A percentile compares a stretch with the other conserved stretches of the same genome.
Evolutionary conservation across 306 rosid species (phyloP).

Genomic region (Mimosa bimucronata): DNA sequence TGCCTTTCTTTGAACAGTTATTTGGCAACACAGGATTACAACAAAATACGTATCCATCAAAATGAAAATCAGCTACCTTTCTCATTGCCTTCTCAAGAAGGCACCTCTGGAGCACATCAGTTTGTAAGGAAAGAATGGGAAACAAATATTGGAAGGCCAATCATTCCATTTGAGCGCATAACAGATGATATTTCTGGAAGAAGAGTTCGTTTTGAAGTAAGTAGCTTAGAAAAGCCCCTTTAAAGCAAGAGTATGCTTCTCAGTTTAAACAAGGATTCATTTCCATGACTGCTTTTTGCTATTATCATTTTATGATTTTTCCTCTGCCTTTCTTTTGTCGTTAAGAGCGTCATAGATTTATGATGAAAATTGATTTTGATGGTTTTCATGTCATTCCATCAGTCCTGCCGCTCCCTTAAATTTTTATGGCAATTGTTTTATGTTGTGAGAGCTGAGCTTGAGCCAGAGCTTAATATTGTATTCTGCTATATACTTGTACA

Average conservation of each 20-base stretch:
- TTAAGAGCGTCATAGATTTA: neutral
- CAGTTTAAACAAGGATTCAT: slow-evolving; percentile 45
- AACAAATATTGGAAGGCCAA: slow-evolving; percentile 51
- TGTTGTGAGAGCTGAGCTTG: slow-evolving; percentile 19
- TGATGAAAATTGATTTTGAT: neutral
- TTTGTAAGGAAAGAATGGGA: slow-evolving; percentile 53
- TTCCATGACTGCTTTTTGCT: slow-evolving; percentile 46
- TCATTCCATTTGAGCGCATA: slow-evolving; percentile 46
- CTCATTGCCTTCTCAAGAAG: slow-evolving; percentile 57
- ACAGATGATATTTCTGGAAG: slow-evolving; percentile 49
- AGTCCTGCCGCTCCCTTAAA: neutral
- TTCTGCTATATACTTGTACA: slow-evolving; percentile 2
- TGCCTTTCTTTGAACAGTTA: slow-evolving; percentile 70
- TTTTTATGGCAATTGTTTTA: neutral
- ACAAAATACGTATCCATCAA: slow-evolving; percentile 54
- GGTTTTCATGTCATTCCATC: neutral
- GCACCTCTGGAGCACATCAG: slow-evolving; percentile 53
- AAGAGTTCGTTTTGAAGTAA: slow-evolving; percentile 49
- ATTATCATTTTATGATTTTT: slow-evolving; percentile 23
- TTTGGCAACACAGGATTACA: slow-evolving; percentile 52
- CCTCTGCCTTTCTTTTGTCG: neutral
- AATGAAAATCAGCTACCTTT: slow-evolving; percentile 51
- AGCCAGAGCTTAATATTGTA: slow-evolving; percentile 26
- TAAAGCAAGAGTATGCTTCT: neutral
- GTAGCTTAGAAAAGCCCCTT: slow-evolving; percentile 40